Percentiles rank a stretch among this genome's conserved stretches.
These are phyloP conservation scores for Fusarium sp. DNA, from an alignment of 2,329 filamentous ascomycete species.

Conservation along the genomic window DNA sequence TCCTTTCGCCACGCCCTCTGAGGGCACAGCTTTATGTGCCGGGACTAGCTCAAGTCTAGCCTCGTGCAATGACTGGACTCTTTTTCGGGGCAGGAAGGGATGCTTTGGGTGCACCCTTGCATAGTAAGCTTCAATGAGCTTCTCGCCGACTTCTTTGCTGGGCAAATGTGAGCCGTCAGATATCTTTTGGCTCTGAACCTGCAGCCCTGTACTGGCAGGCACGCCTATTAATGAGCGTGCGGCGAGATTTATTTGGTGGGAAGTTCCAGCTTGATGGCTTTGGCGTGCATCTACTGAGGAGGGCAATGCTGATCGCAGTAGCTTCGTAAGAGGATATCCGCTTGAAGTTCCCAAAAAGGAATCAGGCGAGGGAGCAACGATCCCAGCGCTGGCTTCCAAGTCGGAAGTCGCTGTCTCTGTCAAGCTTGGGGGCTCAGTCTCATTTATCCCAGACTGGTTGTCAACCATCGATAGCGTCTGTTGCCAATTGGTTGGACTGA, in stretches of 20 bases:
- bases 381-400: not conserved
- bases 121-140: not conserved
- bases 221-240: not conserved
- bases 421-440: not conserved
- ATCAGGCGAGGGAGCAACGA: not conserved
- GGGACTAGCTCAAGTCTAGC: not conserved
- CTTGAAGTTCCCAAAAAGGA: not conserved
- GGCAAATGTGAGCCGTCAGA: not conserved
- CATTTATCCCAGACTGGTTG: not conserved
- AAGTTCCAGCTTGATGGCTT: not conserved
- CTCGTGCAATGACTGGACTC: not conserved
- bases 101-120: not conserved
- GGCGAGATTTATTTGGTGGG: not conserved
- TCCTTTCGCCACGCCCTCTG: accelerated
- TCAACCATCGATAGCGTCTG: not conserved
- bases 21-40: not conserved
- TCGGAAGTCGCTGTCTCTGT: not conserved
- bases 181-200: accelerated
- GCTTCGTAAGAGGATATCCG: not conserved
- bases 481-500: not conserved
- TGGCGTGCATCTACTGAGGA: not conserved
- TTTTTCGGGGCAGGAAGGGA: not conserved
- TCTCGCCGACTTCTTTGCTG: not conserved
- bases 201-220: not conserved
- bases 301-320: not conserved